Percentiles rank a stretch among this genome's conserved stretches.
phyloP scores from a whole-genome alignment of 1,139 yeast species.

The Zygosaccharomyces sapae region DNA sequence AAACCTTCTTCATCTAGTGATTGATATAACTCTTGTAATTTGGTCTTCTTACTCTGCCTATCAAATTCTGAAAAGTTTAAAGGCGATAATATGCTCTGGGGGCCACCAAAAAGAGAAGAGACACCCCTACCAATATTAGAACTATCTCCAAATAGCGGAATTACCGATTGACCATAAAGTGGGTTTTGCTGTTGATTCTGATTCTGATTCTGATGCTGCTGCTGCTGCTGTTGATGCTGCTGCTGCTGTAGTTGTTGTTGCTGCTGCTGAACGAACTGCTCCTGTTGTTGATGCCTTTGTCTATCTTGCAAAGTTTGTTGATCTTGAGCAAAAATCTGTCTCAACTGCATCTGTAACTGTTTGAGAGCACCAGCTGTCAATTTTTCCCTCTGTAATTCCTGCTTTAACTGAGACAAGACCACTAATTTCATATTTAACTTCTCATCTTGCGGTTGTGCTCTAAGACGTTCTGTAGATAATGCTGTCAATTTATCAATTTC shows the following conservation, averaged over 20 bases:
- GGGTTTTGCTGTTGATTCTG: constrained; percentile 15
- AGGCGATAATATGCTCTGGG: constrained; percentile 14
- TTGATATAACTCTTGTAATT: constrained; percentile 24
- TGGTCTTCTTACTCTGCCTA: constrained; percentile 20
- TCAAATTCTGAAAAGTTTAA: constrained; percentile 21
- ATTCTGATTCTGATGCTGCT: constrained; percentile 25
- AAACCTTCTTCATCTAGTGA: constrained; percentile 27
- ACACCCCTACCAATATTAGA: constrained; percentile 7
- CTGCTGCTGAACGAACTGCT: constrained; percentile 21
- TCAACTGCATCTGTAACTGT: constrained; percentile 43
- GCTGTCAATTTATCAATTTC: constrained; percentile 42
- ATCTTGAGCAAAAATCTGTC: constrained; percentile 36
- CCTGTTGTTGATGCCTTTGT: constrained; percentile 24
- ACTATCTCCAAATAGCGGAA: constrained; percentile 25
- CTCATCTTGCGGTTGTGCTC: constrained; percentile 38
- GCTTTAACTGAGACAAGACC: constrained; percentile 36
- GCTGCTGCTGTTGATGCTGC: constrained; percentile 16
- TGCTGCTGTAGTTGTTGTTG: constrained; percentile 21
- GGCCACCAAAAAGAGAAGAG: constrained; percentile 28
- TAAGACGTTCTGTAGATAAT: constrained; percentile 40
- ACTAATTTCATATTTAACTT: constrained; percentile 38
- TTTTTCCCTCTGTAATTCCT: constrained; percentile 35
- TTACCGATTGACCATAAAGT: constrained; percentile 11
- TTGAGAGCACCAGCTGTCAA: constrained; percentile 40
- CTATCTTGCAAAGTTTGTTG: constrained; percentile 31